Base-by-base conservation (phyloP, 164 flowering plant species). In the Protea cynaroides region DNA sequence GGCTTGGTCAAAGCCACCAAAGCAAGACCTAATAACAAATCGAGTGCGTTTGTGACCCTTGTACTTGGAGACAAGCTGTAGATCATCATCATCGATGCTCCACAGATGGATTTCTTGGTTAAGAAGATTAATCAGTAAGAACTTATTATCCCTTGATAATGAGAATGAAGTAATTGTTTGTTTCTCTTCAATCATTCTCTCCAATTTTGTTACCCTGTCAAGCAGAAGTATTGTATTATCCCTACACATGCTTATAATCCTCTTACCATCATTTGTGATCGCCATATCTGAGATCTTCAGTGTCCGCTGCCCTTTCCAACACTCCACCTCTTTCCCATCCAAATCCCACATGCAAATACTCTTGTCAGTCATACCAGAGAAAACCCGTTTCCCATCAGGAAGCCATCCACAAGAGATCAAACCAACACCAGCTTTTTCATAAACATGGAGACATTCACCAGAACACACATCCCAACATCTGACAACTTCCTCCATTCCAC, bases 271-370 rank as follows among this genome's bases (percentile, higher is more conserved):
- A 69, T 62, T 71, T 21, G 90, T 82, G 49, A 92, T 67, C 15
- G 80, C 92, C 79, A 92, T 62, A 63, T 92, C 98, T 6, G 96
- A 85, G 22, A 82, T 82, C 60, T 68, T 80, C 38, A 79, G 75
- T 21, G 88, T 82, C 60, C 82, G 79, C 68, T 77, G 88, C 19
- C 94, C 96, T 71, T 80, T 81, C 90, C 84, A 90, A 61, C 83
- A 84, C 57, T 92, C 87, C 55, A 83, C 18, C 80, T 86, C 96
- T 56, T 72, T 84, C 56, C 98, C 98, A 65, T 85, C 86, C 67
- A 90, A 71, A 56, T 86, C 92, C 96, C 96, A 92, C 85, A 87
- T 73, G 77, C 82, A 79, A 66, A 92, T 83, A 83, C 90, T 90
- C 82, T 78, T 83, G 66, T 92, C 98, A 49, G 74, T 81, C 64